Base-by-base conservation (phyloP, 805 yeast genomes). In the Schizosaccharomyces cryophilus region DNA sequence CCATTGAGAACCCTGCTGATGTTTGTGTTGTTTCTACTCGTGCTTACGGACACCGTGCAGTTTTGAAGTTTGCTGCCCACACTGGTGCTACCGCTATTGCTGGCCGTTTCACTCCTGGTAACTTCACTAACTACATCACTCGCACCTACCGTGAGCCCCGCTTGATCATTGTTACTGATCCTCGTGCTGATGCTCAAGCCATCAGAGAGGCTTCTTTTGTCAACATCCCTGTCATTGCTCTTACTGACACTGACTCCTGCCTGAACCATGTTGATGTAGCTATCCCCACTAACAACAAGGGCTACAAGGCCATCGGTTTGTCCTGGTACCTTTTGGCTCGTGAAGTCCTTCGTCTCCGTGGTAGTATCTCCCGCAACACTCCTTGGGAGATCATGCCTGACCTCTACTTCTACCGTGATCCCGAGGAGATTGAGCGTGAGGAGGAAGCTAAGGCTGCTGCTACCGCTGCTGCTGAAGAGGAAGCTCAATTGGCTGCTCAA, bases 121-220 rank as follows among this genome's bases (percentile, higher is more conserved):
- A 85, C 81, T 93, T 93, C 93, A 93, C 99, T 77, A 93, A 93
- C 83, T 93, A 93, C 82, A 93, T 90, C 82, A 93, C 98, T 79
- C 90, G 96, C 80, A 87, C 96, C 71, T 93, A 93, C 96, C 93
- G 90, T 82, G 99, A 93, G 83, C 99, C 99, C 83, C 87, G 99
- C 82, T 84, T 93, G 76, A 88, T 93, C 76, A 81, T 93, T 72
- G 98, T 93, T 74, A 90, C 97, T 73, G 98, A 93, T 81, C 98
- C 99, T 81, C 90, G 97, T 85, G 90, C 97, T 70, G 98, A 93
- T 75, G 86, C 95, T 75, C 98, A 93, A 82, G 97, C 99, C 73
- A 93, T 93, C 84, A 88, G 87, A 81, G 99, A 93, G 83, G 89
- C 98, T 68, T 89, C 97, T 72, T 93, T 93, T 81, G 98, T 94